Evolutionary conservation across 208 protist species (phyloP), one percentile per base, ranked within the genome.

Genomic region (Crithidia brevicula): DNA sequence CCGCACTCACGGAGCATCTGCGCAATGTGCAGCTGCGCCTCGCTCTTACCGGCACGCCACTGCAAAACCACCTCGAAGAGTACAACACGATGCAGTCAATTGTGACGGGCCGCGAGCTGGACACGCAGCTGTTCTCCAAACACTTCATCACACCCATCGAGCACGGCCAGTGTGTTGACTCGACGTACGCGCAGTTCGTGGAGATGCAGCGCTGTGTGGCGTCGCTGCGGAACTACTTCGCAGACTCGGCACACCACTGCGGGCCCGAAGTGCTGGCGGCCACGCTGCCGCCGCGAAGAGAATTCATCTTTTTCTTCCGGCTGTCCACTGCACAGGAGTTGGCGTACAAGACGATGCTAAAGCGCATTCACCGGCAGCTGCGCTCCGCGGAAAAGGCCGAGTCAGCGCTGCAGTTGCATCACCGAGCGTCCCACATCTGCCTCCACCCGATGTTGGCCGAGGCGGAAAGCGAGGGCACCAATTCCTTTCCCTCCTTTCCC

Each of bases 51-150:
- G 94, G 94, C 20, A 97, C 92, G 11, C 92, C 92, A 23, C 72
- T 96, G 28, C 92, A 97, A 67, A 97, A 97, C 50, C 85, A 97
- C 65, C 66, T 98, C 11, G 80, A 85, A 40, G 88, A 96, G 70
- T 98, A 98, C 64, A 95, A 86, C 51, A 83, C 91, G 9, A 97
- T 98, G 92, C 74, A 91, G 61, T 84, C 92, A 16, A 79, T 88
- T 10, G 82, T 96, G 0, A 93, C 79, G 1, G 86, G 85, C 11
- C 33, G 54, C 4, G 58, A 79, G 38, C 53, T 93, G 28, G 79
- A 93, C 63, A 58, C 68, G 8, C 61, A 71, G 20, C 64, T 84
- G 25, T 92, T 94, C 66, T 67, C 76, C n/a, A 76, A 77, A 7
- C 79, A 80, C 50, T 91, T 96, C 56, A 81, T 86, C 18, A 51